Evolutionary conservation across 23 red algal genomes (phyloP).

Genomic region (Chondrus crispus): DNA sequence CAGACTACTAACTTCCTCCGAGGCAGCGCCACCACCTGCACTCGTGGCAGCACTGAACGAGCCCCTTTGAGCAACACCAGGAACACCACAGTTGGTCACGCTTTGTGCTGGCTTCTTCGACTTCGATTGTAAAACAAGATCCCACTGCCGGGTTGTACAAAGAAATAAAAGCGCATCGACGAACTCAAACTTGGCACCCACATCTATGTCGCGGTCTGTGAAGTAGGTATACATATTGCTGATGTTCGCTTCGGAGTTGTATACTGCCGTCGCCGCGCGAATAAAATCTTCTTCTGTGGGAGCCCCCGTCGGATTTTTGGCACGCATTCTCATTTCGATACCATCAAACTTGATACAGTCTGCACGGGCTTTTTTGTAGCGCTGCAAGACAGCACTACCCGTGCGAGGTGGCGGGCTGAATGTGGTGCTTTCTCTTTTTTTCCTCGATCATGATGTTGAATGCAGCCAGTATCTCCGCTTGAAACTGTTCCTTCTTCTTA

Average conservation of each 20-base stretch:
- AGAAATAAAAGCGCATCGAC: too few relatives aligned
- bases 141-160: too few relatives aligned
- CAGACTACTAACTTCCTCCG: too few relatives aligned
- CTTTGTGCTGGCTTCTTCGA: too few relatives aligned
- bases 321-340: background rate
- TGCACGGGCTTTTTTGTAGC: conserved; percentile 22
- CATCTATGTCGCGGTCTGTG: background rate
- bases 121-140: too few relatives aligned
- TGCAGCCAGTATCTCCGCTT: background rate
- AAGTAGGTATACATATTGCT: conserved; percentile 23
- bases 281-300: conserved; percentile 38
- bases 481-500: background rate
- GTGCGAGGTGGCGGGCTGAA: background rate
- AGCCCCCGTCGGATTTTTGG: conserved; percentile 16
- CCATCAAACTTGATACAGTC: conserved; percentile 33
- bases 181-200: background rate
- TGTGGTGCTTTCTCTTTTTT: background rate
- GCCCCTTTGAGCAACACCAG: too few relatives aligned
- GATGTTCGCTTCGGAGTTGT: conserved; percentile 1
- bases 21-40: too few relatives aligned
- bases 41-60: too few relatives aligned
- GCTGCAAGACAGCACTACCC: background rate
- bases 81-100: too few relatives aligned
- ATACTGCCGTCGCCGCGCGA: conserved; percentile 29
- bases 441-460: background rate